A percentile compares a stretch with the other conserved stretches of the same genome.
These are phyloP conservation scores for Coccomyxa subellipsoidea DNA, from an alignment of 163 green algal species.

Conservation along the genomic window DNA sequence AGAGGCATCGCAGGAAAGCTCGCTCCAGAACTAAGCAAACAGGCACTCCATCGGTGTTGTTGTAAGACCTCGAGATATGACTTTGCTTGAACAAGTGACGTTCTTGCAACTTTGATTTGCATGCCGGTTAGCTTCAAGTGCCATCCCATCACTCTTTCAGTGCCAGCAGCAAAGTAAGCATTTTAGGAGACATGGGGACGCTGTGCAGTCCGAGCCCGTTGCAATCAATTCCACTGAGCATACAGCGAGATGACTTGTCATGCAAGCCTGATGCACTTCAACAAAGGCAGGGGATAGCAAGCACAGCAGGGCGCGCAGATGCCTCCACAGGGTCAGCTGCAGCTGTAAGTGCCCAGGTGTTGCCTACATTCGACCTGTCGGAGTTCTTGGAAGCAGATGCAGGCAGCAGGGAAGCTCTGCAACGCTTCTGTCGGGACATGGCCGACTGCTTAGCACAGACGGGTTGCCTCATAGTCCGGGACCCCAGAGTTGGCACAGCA, in stretches of 20 bases:
- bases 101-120: too few species aligned
- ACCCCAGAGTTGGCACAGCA: slow-evolving; percentile 48
- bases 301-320: neutral
- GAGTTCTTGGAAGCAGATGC: neutral
- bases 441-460: slow-evolving; percentile 30
- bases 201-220: neutral
- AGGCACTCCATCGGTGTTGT: too few species aligned
- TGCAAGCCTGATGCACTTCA: neutral
- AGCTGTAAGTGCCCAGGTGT: neutral
- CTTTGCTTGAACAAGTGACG: too few species aligned
- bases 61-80: too few species aligned
- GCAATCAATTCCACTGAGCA: neutral
- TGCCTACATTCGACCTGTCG: neutral
- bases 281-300: neutral
- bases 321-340: neutral
- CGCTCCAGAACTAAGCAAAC: too few species aligned
- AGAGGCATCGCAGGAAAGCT: too few species aligned
- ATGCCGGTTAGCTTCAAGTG: too few species aligned
- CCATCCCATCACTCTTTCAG: too few species aligned
- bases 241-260: neutral
- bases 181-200: neutral
- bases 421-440: slow-evolving; percentile 12
- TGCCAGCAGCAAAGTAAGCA: neutral
- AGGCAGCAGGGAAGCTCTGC: neutral
- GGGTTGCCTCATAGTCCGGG: slow-evolving; percentile 50